Base-by-base conservation (phyloP, 352 stramenopile genomes). In the Stephanocyclus meneghinianus region DNA sequence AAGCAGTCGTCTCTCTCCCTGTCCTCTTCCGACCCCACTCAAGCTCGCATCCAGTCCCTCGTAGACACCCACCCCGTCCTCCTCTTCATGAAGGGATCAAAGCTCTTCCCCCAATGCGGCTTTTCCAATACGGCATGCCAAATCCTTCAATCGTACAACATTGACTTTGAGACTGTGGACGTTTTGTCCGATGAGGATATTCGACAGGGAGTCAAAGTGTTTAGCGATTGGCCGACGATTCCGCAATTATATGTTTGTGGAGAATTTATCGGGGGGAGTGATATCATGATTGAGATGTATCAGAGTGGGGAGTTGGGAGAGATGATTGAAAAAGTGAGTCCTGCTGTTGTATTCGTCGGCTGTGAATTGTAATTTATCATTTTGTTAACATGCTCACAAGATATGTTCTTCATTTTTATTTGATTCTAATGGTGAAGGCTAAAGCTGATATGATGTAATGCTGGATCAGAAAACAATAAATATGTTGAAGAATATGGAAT, bases 11-110 rank as follows among this genome's bases (percentile, higher is more conserved):
- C 9, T 32, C 57, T 65, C 30, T 65, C 57, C 8, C 32, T 51
- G 9, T 65, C 57, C 10, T 37, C 40, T 2, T 26, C 35, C n/a
- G 53, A 61, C 35, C 29, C 74, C 44, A 44, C 74, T 21, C 16
- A 53, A 26, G 50, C 47, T 13, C 48, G 21, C 11, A 94, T 94
- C 65, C 60, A 92, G 78, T 64, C 50, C 18, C 66, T 95, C 21
- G 83, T 95, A 1, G 81, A 91, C n/a, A 93, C 88, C 73, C 94
- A 98, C 89, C 92, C 94, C 29, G 89, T 99, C 18, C 93, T 99
- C 86, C 91, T 99, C 6, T 99, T 99, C 91, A 99, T 99, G 97
- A 99, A 99, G 88, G 97, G 97, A 55, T 98, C 91, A 73, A 96
- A 97, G 74, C 91, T 97, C 74, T 95, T 97, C 71, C 97, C 97